Evolutionary conservation across 169 alveolate genomes (phyloP).

Genomic region (Besnoitia besnoiti): DNA sequence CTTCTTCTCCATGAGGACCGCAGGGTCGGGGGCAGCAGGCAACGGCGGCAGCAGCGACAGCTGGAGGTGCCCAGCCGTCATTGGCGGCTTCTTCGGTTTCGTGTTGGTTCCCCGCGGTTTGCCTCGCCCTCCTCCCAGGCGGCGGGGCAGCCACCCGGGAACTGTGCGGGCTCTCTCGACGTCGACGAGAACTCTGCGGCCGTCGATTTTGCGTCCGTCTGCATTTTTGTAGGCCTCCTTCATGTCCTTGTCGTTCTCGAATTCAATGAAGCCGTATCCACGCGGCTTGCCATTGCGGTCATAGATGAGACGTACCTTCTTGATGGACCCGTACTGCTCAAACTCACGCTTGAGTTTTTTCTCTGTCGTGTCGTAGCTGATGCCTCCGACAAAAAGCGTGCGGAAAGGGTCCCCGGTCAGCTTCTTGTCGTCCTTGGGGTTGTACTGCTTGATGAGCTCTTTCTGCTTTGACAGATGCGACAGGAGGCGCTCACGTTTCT

Average conservation of each 20-base stretch:
- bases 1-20: constrained; percentile 18
- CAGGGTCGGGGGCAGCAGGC: constrained; percentile 10
- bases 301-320: constrained; percentile 66
- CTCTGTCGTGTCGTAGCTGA: constrained; percentile 93
- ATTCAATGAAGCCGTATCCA: constrained; percentile 97
- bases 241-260: constrained; percentile 88
- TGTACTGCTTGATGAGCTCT: constrained; percentile 53
- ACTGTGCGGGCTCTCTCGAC: constrained; percentile 95
- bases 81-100: constrained; percentile 44
- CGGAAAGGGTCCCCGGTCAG: constrained; percentile 90
- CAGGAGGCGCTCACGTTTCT: constrained; percentile 51
- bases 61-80: background rate
- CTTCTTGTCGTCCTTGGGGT: constrained; percentile 51
- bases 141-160: constrained; percentile 93
- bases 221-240: constrained; percentile 89
- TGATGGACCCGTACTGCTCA: constrained; percentile 92
- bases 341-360: constrained; percentile 89
- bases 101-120: constrained; percentile 58
- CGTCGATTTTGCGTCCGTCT: constrained; percentile 93
- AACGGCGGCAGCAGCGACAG: background rate
- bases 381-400: constrained; percentile 93
- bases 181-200: constrained; percentile 93
- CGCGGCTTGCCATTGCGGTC: constrained; percentile 91
- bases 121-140: constrained; percentile 97
- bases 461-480: constrained; percentile 59